Percentiles rank a stretch among this genome's conserved stretches.
These are phyloP conservation scores for Leishmania gerbilli DNA, from an alignment of 208 protist species.

Conservation along the genomic window DNA sequence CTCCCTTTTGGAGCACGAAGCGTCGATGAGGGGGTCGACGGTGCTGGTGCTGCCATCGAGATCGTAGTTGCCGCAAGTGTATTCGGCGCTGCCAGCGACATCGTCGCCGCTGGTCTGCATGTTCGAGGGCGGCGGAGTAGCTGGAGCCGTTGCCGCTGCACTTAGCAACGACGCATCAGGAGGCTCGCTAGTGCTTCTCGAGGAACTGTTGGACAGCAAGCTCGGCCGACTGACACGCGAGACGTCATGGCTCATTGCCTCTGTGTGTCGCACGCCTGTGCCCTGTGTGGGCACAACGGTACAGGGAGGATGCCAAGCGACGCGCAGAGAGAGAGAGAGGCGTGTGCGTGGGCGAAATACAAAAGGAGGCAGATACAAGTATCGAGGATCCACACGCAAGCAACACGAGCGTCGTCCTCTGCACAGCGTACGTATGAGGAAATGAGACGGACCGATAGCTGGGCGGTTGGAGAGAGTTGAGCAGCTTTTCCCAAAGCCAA, in stretches of 20 bases:
- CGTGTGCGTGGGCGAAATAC: not conserved
- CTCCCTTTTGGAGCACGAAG: not conserved
- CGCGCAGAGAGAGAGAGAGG: not conserved
- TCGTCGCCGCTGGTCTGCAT: not conserved
- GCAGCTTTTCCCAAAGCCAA: not conserved
- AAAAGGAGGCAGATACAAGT: not conserved
- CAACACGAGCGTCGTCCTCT: not conserved
- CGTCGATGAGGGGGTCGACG: not conserved
- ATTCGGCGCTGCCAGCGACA: not conserved
- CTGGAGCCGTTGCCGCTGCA: not conserved
- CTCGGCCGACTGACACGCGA: not conserved
- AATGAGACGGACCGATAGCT: not conserved
- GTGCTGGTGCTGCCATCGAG: not conserved
- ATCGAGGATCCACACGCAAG: not conserved
- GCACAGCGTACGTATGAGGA: not conserved
- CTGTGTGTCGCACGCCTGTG: not conserved
- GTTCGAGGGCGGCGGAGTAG: not conserved
- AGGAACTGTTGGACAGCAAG: not conserved
- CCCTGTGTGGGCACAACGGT: not conserved
- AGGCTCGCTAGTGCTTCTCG: not conserved
- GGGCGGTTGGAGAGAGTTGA: not conserved
- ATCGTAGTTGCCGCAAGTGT: conserved; percentile 5
- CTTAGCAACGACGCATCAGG: not conserved
- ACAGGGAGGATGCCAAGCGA: not conserved
- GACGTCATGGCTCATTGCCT: not conserved